Base-by-base conservation (phyloP, 2,329 filamentous ascomycete genomes). In the Penicillium frequentans region DNA sequence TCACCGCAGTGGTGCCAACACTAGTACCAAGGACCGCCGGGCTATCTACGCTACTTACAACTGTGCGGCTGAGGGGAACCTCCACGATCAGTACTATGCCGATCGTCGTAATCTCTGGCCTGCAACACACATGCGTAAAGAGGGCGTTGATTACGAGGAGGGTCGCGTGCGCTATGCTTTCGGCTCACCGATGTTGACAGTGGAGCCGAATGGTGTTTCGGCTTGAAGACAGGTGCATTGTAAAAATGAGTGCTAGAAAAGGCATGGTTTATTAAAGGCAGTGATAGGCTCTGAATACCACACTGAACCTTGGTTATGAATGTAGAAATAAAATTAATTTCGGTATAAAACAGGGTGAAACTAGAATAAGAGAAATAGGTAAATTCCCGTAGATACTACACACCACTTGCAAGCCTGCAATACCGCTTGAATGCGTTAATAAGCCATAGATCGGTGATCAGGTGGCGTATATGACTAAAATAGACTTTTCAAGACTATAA, bases 1-100 rank as follows among this genome's bases (percentile, higher is more conserved):
- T 2, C 75, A 77, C 60, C 68, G 74, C 5, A 74, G 70, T 49
- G 72, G 69, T 13, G 55, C 68, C 29, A 77, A 77, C 55, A 60
- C 56, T 16, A 77, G 74, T 51, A 56, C 46, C 1, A 68, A 68
- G 51, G 66, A 75, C 45, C 69, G 77, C 1, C 69, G 69, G 43
- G 76, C 75, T 8, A 68, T 79, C 24, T 79, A 79, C 57, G 75
- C 76, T 3, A 79, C 77, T 0, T 79, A 78, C 59, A 76, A 78
- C 55, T 71, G 68, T 48, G 66, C 66, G 6, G 59, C 60, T 1
- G 77, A 79, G 52, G 77, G 77, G 1, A 70, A 77, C 57, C 61
- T 79, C n/a, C 75, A 76, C 57, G 71, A 75, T 56, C 65, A 70
- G 49, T 79, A 79, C 61, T 79, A 78, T 62, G 62, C 60, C 10